These are phyloP conservation scores for Cucurbita pepo DNA, from an alignment of 306 rosid genomes.

Conservation along the genomic window DNA sequence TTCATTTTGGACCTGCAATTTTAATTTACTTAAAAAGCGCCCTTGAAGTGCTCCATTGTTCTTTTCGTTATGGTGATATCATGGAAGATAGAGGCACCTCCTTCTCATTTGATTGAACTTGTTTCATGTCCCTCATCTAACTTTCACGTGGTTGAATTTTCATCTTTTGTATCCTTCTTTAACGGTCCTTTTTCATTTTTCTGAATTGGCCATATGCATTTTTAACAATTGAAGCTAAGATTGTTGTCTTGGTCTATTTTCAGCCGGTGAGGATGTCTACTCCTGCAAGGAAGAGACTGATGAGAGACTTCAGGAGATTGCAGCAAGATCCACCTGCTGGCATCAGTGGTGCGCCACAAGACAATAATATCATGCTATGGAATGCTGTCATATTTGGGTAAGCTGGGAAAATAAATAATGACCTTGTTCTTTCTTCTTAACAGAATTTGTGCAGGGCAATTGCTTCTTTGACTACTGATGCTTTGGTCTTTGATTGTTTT, in stretches of 20 bases:
- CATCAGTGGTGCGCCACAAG: conserved; percentile 93
- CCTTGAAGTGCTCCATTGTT: not conserved
- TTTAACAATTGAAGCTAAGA: not conserved
- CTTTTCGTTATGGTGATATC: not conserved
- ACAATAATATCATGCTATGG: conserved; percentile 92
- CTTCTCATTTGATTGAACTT: not conserved
- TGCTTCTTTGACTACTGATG: not conserved
- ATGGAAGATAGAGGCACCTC: not conserved
- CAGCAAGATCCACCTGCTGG: conserved; percentile 95
- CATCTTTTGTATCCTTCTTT: not conserved
- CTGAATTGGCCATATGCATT: not conserved
- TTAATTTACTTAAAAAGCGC: not conserved
- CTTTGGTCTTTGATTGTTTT: conserved; percentile 7
- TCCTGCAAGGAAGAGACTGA: conserved; percentile 82
- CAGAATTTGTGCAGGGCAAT: not conserved
- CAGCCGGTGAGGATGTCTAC: conserved; percentile 85
- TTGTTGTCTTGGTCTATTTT: conserved; percentile 9
- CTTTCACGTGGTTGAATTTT: not conserved
- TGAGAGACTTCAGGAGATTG: conserved; percentile 91
- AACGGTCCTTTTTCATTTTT: not conserved
- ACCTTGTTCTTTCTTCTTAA: not conserved
- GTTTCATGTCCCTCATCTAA: not conserved
- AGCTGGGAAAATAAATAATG: conserved; percentile 8
- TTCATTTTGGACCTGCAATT: not conserved
- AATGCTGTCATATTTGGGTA: conserved; percentile 97